phyloP scores from a whole-genome alignment of 305 asterid genomes.

The Lippia alba region DNA sequence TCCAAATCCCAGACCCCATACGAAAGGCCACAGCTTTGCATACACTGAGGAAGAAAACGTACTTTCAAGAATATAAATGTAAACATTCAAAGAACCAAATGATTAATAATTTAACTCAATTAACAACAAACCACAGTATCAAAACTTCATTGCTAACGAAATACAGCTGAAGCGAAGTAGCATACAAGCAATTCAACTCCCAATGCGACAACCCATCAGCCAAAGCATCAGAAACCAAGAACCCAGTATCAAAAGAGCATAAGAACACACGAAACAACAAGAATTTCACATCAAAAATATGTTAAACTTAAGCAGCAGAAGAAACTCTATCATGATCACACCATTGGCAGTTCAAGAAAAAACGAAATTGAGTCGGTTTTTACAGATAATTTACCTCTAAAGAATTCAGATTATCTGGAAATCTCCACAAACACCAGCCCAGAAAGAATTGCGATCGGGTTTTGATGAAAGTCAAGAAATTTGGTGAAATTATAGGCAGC shows the following conservation, averaged over 20 bases:
- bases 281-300: not conserved
- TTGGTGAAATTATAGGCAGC: not conserved
- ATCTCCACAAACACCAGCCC: constrained; percentile 11
- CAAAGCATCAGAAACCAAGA: constrained; percentile 9
- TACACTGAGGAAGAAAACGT: constrained; percentile 3
- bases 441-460: not conserved
- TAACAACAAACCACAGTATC: not conserved
- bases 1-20: not conserved
- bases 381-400: constrained; percentile 19
- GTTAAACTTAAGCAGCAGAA: constrained; percentile 10
- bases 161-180: not conserved
- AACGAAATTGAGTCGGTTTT: not conserved
- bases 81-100: constrained; percentile 2
- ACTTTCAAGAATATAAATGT: not conserved
- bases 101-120: not conserved
- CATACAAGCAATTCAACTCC: constrained; percentile 14
- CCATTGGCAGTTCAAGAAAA: not conserved
- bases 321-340: constrained; percentile 11
- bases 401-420: constrained; percentile 9
- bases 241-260: constrained; percentile 25
- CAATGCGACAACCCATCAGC: not conserved
- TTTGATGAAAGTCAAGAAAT: constrained; percentile 2
- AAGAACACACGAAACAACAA: constrained; percentile 14
- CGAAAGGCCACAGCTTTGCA: not conserved
- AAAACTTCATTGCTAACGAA: not conserved